Conservation (phyloP, 257 asterid species). For the Solanum piurae region DNA sequence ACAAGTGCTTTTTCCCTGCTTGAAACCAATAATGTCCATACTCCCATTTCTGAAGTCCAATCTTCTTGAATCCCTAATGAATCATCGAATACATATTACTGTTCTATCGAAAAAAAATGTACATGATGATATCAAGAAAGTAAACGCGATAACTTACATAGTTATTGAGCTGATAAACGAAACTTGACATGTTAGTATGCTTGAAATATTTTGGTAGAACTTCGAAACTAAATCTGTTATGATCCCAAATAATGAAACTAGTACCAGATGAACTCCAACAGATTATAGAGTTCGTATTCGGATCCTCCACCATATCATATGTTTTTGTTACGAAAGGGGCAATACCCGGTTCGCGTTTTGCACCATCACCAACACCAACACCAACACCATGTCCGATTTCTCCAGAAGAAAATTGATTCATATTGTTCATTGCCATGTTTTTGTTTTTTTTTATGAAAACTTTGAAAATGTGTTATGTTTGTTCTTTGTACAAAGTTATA, state of each 20-base stretch:
- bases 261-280: conserved; percentile 40
- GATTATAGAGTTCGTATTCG: conserved; percentile 24
- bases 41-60: conserved; percentile 47
- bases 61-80: conserved; percentile 49
- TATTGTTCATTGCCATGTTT: not conserved
- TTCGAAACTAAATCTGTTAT: conserved; percentile 26
- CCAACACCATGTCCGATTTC: not conserved
- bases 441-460: not conserved
- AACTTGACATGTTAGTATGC: conserved; percentile 51
- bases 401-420: not conserved
- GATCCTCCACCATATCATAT: conserved; percentile 42
- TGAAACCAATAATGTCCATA: conserved; percentile 39
- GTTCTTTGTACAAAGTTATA: not conserved
- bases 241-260: conserved; percentile 48
- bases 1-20: conserved; percentile 29
- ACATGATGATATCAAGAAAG: not conserved
- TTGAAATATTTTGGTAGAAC: conserved; percentile 39
- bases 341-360: not conserved
- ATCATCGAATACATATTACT: not conserved
- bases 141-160: conserved; percentile 24
- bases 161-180: conserved; percentile 55
- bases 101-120: not conserved
- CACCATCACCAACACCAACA: not conserved
- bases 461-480: not conserved
- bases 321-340: conserved; percentile 49